Base-by-base conservation (phyloP, 192 early-diverging fungal genomes). In the Linnemannia schmuckeri region DNA sequence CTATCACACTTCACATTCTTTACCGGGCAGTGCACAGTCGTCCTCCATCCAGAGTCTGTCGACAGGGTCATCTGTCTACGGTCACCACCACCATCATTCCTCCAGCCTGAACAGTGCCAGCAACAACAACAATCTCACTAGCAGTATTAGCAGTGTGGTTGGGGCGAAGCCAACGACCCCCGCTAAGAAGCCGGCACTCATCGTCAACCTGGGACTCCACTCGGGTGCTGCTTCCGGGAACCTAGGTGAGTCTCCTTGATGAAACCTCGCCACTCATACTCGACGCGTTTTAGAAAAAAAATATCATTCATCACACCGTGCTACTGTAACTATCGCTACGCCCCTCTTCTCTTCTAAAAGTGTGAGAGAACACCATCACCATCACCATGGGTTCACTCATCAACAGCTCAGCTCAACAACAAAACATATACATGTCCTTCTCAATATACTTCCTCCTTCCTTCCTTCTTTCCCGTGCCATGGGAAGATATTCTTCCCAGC, bases 201-300 rank as follows among this genome's bases (percentile, higher is more conserved):
- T 82, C 35, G 70, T 76, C 75, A 88, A 88, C 38, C 69, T 88
- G 33, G 89, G 89, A n/a, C 77, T 92, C 30, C 91, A 92, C 74
- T 89, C 89, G 37, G 91, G 89, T 33, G 89, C 91, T 22, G 90
- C 89, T 22, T 87, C 85, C 35, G 91, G 91, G 18, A 92, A 92
- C 77, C 79, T 92, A 35, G 91, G 91, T 92, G 90, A 40, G 68
- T 72, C 61, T 68, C 61, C 30, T 66, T 66, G 13, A 30, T 12
- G 44, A 46, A 54, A 63, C n/a, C 8, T 63, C 40, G 15, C 44
- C 52, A 47, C 71, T 49, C 80, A 49, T 70, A 61, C 81, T 55
- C 57, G 69, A 40, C 40, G 46, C 30, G 30, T 37, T 42, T 24
- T n/a, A 72, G 52, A 47, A 73, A 22, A 46, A 73, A 46, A 38